A percentile compares a stretch with the other conserved stretches of the same genome.
phyloP scores from a whole-genome alignment of 805 yeast species.

The Barnettozyma pratensis region DNA sequence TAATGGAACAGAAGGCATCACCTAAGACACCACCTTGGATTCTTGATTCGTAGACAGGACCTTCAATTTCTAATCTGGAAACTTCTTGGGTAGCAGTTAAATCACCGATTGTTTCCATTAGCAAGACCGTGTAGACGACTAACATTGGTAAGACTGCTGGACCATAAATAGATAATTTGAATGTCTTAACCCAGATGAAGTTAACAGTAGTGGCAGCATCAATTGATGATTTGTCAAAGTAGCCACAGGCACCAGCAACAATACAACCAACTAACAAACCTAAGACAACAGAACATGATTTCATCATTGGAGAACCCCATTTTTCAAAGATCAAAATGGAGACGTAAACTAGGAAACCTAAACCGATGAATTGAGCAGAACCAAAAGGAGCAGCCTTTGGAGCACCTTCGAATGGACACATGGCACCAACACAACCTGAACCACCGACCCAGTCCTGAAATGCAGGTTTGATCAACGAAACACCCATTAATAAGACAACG shows the following conservation, averaged over 20 bases:
- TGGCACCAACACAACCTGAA: conserved; percentile 50
- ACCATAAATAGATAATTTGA: conserved; percentile 69
- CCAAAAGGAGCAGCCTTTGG: conserved; percentile 72
- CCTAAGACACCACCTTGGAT: conserved; percentile 91
- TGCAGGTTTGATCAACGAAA: conserved; percentile 63
- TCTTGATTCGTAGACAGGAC: conserved; percentile 74
- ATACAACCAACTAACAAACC: conserved; percentile 87
- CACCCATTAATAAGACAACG: conserved; percentile 81
- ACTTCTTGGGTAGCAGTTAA: conserved; percentile 92
- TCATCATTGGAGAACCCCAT: conserved; percentile 94
- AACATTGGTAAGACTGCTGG: conserved; percentile 83
- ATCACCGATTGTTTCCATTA: conserved; percentile 94
- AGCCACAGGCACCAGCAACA: conserved; percentile 88
- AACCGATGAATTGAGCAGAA: conserved; percentile 80
- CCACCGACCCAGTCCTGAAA: conserved; percentile 90
- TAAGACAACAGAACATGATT: conserved; percentile 84
- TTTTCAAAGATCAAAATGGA: conserved; percentile 73
- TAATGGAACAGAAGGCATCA: conserved; percentile 74
- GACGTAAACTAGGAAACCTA: conserved; percentile 77
- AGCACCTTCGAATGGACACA: conserved; percentile 47
- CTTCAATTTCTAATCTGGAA: conserved; percentile 77
- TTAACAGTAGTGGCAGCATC: conserved; percentile 78
- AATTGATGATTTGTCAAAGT: conserved; percentile 57
- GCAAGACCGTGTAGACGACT: conserved; percentile 72
- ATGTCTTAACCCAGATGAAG: conserved; percentile 84